A percentile compares a stretch with the other conserved stretches of the same genome.
Evolutionary conservation across 1,284 basidiomycete genomes (phyloP).

Genomic region (Apiotrichum veenhuisii): DNA sequence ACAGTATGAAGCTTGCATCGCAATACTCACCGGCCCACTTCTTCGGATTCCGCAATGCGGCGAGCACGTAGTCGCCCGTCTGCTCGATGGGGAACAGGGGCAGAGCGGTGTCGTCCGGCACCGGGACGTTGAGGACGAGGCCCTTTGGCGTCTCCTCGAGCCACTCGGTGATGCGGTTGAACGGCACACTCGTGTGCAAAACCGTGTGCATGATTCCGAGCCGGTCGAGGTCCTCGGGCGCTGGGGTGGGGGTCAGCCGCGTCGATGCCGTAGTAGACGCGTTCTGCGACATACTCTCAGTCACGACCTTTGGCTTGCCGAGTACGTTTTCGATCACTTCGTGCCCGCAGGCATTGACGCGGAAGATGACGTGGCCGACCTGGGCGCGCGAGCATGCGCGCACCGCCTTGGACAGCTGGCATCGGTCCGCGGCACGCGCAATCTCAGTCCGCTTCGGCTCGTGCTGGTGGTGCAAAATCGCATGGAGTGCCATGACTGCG

Average conservation of each 20-base stretch:
- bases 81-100: slow-evolving; percentile 34
- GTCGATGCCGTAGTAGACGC: neutral
- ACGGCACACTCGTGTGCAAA: slow-evolving; percentile 24
- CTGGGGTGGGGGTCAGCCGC: slow-evolving; percentile 3
- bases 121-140: slow-evolving; percentile 24
- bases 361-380: slow-evolving; percentile 19
- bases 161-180: slow-evolving; percentile 14
- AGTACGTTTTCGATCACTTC: slow-evolving; percentile 18
- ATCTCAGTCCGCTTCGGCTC: slow-evolving; percentile 20
- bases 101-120: slow-evolving; percentile 29
- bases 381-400: slow-evolving; percentile 16
- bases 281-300: neutral
- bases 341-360: slow-evolving; percentile 20
- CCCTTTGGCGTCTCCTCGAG: slow-evolving; percentile 8
- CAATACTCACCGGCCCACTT: slow-evolving; percentile 31
- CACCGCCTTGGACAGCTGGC: slow-evolving; percentile 17
- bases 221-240: slow-evolving; percentile 27
- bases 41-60: slow-evolving; percentile 29
- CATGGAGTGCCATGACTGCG: slow-evolving; percentile 16
- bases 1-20: neutral
- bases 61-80: slow-evolving; percentile 36
- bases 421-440: slow-evolving; percentile 15
- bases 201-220: slow-evolving; percentile 25
- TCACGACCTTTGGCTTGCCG: neutral
- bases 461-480: slow-evolving; percentile 20